phyloP scores from a whole-genome alignment of 1,284 basidiomycete genomes.

The Trichosporon coremiiforme region DNA sequence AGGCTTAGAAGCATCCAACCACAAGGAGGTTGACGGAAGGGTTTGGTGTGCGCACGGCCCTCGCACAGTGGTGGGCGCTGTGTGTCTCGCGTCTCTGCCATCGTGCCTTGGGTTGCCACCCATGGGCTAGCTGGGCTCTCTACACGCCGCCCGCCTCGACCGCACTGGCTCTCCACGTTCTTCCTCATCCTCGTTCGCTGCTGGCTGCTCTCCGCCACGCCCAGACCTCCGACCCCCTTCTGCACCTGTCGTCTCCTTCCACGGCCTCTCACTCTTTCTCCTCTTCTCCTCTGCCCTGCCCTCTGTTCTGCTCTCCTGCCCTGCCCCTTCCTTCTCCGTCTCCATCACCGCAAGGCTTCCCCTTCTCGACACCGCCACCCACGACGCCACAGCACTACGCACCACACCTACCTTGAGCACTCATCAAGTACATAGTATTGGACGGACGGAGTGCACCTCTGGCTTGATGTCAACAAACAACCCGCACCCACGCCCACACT shows the following conservation, averaged over 20 bases:
- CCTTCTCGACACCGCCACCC: slow-evolving; percentile 10
- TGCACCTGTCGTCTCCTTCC: not conserved
- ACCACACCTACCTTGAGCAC: not conserved
- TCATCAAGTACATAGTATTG: not conserved
- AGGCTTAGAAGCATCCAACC: not conserved
- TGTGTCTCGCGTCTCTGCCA: not conserved
- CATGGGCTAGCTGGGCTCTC: not conserved
- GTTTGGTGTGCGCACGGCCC: not conserved
- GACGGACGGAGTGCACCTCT: not conserved
- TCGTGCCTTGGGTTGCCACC: not conserved
- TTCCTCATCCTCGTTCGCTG: not conserved
- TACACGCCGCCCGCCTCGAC: not conserved
- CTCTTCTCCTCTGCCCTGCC: not conserved
- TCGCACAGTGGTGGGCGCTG: not conserved
- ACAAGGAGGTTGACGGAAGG: not conserved
- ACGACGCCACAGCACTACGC: not conserved
- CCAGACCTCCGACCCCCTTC: slow-evolving; percentile 14
- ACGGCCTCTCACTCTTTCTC: not conserved
- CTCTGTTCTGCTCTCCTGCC: not conserved
- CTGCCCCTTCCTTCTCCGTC: not conserved
- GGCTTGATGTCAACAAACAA: slow-evolving; percentile 1
- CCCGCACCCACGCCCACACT: too few species aligned
- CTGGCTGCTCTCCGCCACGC: not conserved
- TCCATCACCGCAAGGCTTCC: not conserved
- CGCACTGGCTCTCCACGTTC: not conserved